Percentiles rank a stretch among this genome's conserved stretches.
phyloP scores from a whole-genome alignment of 768 basidiomycete genomes.

The Leccinum truebloodii region DNA sequence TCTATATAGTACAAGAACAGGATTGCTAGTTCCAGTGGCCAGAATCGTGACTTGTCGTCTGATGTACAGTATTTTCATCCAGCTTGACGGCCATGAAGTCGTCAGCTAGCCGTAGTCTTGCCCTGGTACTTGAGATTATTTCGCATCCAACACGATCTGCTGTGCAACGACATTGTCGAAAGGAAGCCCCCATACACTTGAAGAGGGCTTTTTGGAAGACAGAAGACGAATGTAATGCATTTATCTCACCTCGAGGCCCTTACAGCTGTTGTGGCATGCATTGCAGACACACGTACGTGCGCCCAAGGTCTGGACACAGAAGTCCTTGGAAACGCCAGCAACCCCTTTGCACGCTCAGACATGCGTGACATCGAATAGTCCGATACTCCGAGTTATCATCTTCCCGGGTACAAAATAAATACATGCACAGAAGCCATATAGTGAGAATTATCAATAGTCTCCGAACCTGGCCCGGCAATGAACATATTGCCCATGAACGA shows the following conservation, averaged over 20 bases:
- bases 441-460: constrained; percentile 17
- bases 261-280: background rate
- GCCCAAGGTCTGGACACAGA: too few species aligned
- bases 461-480: constrained; percentile 25
- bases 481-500: background rate
- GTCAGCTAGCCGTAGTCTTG: background rate
- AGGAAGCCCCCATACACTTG: too few species aligned
- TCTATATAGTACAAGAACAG: background rate
- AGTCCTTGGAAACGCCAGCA: background rate
- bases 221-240: background rate
- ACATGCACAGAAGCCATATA: background rate
- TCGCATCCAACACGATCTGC: background rate
- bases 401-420: constrained; percentile 5
- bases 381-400: background rate
- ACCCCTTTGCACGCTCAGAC: background rate
- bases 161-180: too few species aligned
- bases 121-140: background rate
- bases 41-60: background rate
- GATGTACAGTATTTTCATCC: background rate
- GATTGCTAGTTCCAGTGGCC: background rate
- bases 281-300: background rate
- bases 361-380: background rate
- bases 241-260: background rate
- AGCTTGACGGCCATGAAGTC: background rate
- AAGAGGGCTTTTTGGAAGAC: background rate